Percentiles rank a stretch among this genome's conserved stretches.
Conservation (phyloP, 2,329 filamentous ascomycete genomes). For the Hypocreales sp. region DNA sequence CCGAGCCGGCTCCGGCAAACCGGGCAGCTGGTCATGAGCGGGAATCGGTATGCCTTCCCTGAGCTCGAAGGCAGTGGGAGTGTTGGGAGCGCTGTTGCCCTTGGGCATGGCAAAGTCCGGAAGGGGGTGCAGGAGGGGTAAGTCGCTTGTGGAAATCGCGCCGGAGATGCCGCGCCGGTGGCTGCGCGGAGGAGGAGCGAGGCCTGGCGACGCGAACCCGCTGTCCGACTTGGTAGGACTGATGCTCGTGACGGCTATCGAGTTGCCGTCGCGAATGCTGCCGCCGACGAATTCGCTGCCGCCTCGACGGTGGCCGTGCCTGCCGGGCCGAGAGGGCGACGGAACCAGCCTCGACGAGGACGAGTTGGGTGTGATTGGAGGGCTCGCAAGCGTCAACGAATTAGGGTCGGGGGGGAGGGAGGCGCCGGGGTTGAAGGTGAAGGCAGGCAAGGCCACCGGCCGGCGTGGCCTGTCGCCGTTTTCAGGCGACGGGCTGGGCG, state of each 20-base stretch:
- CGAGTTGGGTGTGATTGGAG: conserved; percentile 38
- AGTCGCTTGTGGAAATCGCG: conserved; percentile 71
- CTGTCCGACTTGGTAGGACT: conserved; percentile 52
- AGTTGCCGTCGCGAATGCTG: conserved; percentile 41
- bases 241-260: conserved; percentile 47
- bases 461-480: conserved; percentile 10
- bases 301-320: conserved; percentile 64
- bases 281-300: conserved; percentile 81
- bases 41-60: conserved; percentile 9
- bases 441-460: conserved; percentile 32
- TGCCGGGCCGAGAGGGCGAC: conserved; percentile 40
- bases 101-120: conserved; percentile 33
- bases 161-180: conserved; percentile 60
- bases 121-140: conserved; percentile 51
- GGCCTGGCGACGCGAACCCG: conserved; percentile 39
- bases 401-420: conserved; percentile 17
- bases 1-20: conserved; percentile 4
- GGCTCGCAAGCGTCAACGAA: conserved; percentile 27
- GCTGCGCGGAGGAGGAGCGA: conserved; percentile 37
- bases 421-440: conserved; percentile 39
- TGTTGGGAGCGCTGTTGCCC: conserved; percentile 49
- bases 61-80: conserved; percentile 32
- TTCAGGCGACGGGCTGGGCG: conserved; percentile 15
- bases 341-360: conserved; percentile 32
- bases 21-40: conserved; percentile 3